A percentile compares a stretch with the other conserved stretches of the same genome.
phyloP scores from a whole-genome alignment of 164 flowering plant species.

The Macadamia tetraphylla region DNA sequence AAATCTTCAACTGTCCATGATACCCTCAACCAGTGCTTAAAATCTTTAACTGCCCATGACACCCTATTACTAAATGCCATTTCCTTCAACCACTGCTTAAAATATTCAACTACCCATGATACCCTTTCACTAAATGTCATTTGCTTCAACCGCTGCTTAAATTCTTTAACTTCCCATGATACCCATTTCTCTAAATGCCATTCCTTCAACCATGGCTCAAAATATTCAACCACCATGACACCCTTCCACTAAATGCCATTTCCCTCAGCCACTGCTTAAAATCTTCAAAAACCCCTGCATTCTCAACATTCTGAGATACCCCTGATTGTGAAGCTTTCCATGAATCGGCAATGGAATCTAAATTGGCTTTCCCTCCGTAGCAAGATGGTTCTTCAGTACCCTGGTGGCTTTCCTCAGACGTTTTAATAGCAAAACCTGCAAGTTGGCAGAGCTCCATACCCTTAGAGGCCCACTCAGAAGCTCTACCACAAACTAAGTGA shows the following conservation, averaged over 20 bases:
- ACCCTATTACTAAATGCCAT: conserved; percentile 61
- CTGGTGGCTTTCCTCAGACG: conserved; percentile 19
- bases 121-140: conserved; percentile 61
- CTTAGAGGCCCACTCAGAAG: conserved; percentile 79
- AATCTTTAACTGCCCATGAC: conserved; percentile 88
- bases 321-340: conserved; percentile 50
- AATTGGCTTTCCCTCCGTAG: conserved; percentile 87
- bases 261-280: conserved; percentile 52
- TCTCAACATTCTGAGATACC: conserved; percentile 21
- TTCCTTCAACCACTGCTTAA: conserved; percentile 50
- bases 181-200: conserved; percentile 39
- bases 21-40: conserved; percentile 61
- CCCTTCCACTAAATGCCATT: conserved; percentile 55
- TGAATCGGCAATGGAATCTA: conserved; percentile 67
- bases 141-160: conserved; percentile 49
- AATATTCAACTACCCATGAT: conserved; percentile 88
- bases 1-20: conserved; percentile 83
- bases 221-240: conserved; percentile 44
- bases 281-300: conserved; percentile 33
- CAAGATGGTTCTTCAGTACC: conserved; percentile 49
- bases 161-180: conserved; percentile 35
- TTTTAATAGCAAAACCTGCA: conserved; percentile 72
- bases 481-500: conserved; percentile 87
- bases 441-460: conserved; percentile 86
- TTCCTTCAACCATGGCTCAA: conserved; percentile 52